Conservation (phyloP, 176 grass and related monocot genomes). For the Lolium perenne region DNA sequence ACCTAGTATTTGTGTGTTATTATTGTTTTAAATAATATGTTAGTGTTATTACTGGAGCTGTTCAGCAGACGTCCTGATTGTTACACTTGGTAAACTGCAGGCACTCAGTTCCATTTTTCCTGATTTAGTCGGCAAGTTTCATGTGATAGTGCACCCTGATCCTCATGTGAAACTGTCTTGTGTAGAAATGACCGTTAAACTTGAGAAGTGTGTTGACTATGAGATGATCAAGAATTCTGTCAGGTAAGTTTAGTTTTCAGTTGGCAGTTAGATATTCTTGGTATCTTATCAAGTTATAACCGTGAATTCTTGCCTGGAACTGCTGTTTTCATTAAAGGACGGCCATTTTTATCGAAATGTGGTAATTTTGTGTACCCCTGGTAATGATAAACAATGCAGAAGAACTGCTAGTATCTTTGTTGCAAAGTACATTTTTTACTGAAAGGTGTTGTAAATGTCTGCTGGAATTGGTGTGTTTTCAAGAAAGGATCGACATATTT, state of each 20-base stretch:
- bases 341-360: not conserved
- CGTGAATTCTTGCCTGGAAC: conserved; percentile 12
- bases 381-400: not conserved
- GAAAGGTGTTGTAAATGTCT: conserved; percentile 19
- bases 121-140: not conserved
- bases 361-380: not conserved
- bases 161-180: conserved; percentile 9
- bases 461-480: conserved; percentile 6
- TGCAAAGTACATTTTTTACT: conserved; percentile 12
- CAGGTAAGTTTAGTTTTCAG: conserved; percentile 9
- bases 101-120: not conserved
- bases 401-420: not conserved
- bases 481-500: conserved; percentile 19
- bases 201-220: conserved; percentile 16
- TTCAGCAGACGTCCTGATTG: conserved; percentile 10
- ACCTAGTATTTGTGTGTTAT: conserved; percentile 11
- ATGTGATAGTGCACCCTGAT: not conserved
- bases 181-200: conserved; percentile 2
- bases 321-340: conserved; percentile 11
- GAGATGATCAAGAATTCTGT: conserved; percentile 29
- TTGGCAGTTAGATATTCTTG: not conserved
- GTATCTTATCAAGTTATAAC: not conserved
- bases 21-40: not conserved
- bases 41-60: not conserved
- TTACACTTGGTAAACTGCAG: conserved; percentile 16